Percentiles rank a stretch among this genome's conserved stretches.
Evolutionary conservation across 768 basidiomycete genomes (phyloP).

Genomic region (Mycena maculata): DNA sequence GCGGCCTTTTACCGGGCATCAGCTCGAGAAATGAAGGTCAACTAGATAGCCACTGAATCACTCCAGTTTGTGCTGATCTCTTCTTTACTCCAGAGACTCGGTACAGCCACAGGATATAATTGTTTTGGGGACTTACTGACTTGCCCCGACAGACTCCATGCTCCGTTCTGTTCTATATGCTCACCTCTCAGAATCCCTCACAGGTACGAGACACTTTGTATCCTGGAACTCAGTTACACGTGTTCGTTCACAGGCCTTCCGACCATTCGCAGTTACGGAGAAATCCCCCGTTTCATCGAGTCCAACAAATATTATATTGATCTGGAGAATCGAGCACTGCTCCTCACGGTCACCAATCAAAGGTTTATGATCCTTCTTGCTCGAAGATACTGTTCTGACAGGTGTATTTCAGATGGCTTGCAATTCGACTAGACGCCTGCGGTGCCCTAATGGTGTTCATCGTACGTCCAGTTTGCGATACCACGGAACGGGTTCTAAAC

Average conservation of each 20-base stretch:
- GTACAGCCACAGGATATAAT: constrained; percentile 32
- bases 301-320: constrained; percentile 78
- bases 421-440: constrained; percentile 76
- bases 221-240: background rate
- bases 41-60: background rate
- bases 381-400: constrained; percentile 1
- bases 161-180: constrained; percentile 81
- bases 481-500: background rate
- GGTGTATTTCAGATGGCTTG: constrained; percentile 64
- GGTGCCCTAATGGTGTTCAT: constrained; percentile 69
- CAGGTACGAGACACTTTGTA: constrained; percentile 47
- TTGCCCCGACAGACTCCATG: constrained; percentile 64
- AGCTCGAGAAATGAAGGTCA: constrained; percentile 76
- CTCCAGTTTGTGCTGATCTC: background rate
- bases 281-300: constrained; percentile 67
- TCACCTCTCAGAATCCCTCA: constrained; percentile 82
- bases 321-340: constrained; percentile 78
- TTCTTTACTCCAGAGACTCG: constrained; percentile 41
- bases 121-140: background rate
- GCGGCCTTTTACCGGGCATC: constrained; percentile 77
- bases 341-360: constrained; percentile 75
- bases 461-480: constrained; percentile 46
- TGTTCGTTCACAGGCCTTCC: constrained; percentile 58
- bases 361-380: constrained; percentile 48
- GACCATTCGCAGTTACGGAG: constrained; percentile 81